Conservation (phyloP, 306 rosid genomes). For the Vigna nakashimae region DNA sequence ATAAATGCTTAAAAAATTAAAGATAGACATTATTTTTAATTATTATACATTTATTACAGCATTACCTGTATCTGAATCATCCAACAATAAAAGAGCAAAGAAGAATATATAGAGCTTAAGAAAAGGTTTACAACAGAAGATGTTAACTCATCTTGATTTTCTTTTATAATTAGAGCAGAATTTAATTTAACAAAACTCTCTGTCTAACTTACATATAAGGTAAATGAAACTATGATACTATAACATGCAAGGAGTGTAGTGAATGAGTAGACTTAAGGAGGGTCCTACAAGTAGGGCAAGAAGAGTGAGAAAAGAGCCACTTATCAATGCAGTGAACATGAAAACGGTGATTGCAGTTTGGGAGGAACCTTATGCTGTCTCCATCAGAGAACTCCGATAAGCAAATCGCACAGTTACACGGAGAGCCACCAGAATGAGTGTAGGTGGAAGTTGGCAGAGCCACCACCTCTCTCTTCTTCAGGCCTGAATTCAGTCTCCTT, state of each 20-base stretch:
- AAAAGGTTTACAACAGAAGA: too few species aligned
- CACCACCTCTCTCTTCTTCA: constrained; percentile 70
- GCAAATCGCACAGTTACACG: constrained; percentile 63
- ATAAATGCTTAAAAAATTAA: too few species aligned
- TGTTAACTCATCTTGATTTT: too few species aligned
- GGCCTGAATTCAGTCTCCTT: constrained; percentile 67
- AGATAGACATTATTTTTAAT: too few species aligned
- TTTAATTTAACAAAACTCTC: too few species aligned
- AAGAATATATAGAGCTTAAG: too few species aligned
- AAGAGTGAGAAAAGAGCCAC: constrained; percentile 77
- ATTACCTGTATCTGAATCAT: too few species aligned
- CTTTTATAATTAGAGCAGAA: too few species aligned
- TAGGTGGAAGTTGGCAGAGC: constrained; percentile 69
- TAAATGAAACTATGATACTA: constrained; percentile 22
- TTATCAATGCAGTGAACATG: constrained; percentile 79
- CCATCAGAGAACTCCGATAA: constrained; percentile 64
- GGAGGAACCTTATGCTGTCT: constrained; percentile 61
- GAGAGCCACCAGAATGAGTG: not conserved
- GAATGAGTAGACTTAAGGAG: constrained; percentile 40
- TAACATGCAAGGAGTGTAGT: constrained; percentile 31
- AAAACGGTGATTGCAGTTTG: constrained; percentile 73
- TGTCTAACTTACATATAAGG: too few species aligned
- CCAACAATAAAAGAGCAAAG: too few species aligned
- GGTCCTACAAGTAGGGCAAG: constrained; percentile 84
- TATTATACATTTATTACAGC: too few species aligned